These are phyloP conservation scores for Pyrenophora teres DNA, from an alignment of 2,329 filamentous ascomycete genomes.

Conservation along the genomic window DNA sequence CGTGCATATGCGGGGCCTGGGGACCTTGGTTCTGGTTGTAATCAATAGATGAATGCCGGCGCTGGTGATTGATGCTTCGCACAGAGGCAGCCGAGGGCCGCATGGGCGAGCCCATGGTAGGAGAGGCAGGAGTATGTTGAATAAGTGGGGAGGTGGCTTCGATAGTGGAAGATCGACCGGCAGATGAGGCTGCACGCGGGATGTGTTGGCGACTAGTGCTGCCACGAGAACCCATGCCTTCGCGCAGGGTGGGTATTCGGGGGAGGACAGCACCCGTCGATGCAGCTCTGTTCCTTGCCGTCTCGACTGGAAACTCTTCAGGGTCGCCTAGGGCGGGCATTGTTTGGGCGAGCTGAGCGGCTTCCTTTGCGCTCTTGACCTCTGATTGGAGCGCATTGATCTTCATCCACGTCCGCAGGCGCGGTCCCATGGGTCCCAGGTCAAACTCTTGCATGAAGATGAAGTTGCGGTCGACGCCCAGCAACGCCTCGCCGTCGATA, in stretches of 20 bases:
- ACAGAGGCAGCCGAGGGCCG: conserved; percentile 81
- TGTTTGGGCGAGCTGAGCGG: conserved; percentile 39
- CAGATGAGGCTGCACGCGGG: conserved; percentile 41
- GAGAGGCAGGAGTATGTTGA: conserved; percentile 50
- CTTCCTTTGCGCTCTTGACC: conserved; percentile 63
- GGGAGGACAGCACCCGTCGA: conserved; percentile 49
- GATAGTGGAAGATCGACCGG: conserved; percentile 37
- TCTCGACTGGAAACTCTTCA: conserved; percentile 45
- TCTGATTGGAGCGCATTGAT: conserved; percentile 91
- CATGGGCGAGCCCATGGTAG: conserved; percentile 48
- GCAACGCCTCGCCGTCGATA: conserved; percentile 87
- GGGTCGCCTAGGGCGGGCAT: conserved; percentile 40
- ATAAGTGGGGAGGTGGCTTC: conserved; percentile 51
- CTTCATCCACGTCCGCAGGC: conserved; percentile 95
- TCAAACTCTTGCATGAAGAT: conserved; percentile 96
- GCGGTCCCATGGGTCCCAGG: conserved; percentile 83
- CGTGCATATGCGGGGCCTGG: conserved; percentile 28
- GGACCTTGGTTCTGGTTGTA: conserved; percentile 57
- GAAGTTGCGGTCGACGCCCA: conserved; percentile 94
- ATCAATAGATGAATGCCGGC: conserved; percentile 87
- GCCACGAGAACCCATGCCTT: conserved; percentile 37
- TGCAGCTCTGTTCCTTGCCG: conserved; percentile 52
- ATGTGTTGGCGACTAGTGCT: conserved; percentile 32
- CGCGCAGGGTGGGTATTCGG: conserved; percentile 45
- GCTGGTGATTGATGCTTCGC: conserved; percentile 79